Evolutionary conservation across 1,139 yeast genomes (phyloP).

Genomic region (Hyphopichia khmerensis): DNA sequence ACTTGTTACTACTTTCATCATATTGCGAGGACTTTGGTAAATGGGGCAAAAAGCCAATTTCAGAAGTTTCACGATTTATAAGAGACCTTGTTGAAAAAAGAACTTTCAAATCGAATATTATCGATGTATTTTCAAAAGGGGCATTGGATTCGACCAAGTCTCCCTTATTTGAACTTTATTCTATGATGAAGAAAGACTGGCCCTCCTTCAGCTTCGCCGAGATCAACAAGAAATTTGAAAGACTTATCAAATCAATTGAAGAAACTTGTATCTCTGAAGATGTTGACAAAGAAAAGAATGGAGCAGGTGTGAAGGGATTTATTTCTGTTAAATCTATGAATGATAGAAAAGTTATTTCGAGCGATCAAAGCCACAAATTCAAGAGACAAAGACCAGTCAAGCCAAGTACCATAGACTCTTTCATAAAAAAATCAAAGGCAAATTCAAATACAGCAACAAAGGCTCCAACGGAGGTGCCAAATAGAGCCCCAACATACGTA

Average conservation of each 20-base stretch:
- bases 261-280: not conserved
- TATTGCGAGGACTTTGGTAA: constrained; percentile 22
- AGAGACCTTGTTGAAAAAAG: constrained; percentile 6
- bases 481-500: constrained; percentile 5
- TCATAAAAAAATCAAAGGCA: not conserved
- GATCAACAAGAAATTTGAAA: constrained; percentile 33
- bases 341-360: no score
- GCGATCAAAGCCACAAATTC: not conserved
- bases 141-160: no score
- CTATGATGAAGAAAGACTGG: not conserved
- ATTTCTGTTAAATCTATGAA: no score
- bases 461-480: not conserved
- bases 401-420: constrained; percentile 1
- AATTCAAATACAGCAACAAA: not conserved
- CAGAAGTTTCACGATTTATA: constrained; percentile 32
- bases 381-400: constrained; percentile 2
- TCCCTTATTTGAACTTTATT: not conserved
- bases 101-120: not conserved
- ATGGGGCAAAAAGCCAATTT: constrained; percentile 23
- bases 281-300: not conserved
- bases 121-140: not conserved
- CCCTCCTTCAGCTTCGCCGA: constrained; percentile 62
- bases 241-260: not conserved
- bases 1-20: constrained; percentile 35
- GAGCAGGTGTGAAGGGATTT: no score